Base-by-base conservation (phyloP, 768 basidiomycete genomes). In the Podaxis rugospora region DNA sequence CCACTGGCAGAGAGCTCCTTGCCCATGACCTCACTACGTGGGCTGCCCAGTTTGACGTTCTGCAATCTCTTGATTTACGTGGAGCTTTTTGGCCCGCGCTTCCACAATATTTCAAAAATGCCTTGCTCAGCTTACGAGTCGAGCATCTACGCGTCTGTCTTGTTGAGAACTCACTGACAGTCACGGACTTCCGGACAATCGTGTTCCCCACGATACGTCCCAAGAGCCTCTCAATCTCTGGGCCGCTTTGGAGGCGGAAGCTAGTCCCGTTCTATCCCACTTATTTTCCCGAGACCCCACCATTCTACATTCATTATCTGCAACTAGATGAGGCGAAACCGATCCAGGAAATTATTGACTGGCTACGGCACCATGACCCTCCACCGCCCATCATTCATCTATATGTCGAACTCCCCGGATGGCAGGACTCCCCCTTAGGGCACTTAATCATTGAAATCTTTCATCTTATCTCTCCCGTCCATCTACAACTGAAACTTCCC, bases 231-330 rank as follows among this genome's bases (percentile, higher is more conserved):
- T 51, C 57, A 18, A 52, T 59, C 2, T 23, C 50, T 1, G 57
- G 50, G 4, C 50, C 57, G n/a, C 27, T 27, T 9, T 59, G 57
- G 57, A 23, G 11, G 10, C 18, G 11, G 14, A 42, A 42, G 16
- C 18, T 44, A 5, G n/a, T 9, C 42, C 42, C n/a, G 14, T 44
- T 44, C 16, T 44, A 44, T 6, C 42, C 42, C 18, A 44, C 42
- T 16, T 27, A n/a, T 10, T 9, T 51, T 13, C 23, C 50, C 3
- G 25, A 37, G 23, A 18, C 39, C 3, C 57, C 57, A n/a, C 37
- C 39, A 5, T 42, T 51, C 10, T 35, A 18, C n/a, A 51, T 59
- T n/a, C 57, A 59, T 59, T 40, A 59, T 28, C 51, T 59, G 4
- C 57, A 51, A 21, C 25, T 59, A 5, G 37, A 27, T 35, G 50